phyloP scores from a whole-genome alignment of 352 stramenopile genomes.

The Phytophthora pisi region DNA sequence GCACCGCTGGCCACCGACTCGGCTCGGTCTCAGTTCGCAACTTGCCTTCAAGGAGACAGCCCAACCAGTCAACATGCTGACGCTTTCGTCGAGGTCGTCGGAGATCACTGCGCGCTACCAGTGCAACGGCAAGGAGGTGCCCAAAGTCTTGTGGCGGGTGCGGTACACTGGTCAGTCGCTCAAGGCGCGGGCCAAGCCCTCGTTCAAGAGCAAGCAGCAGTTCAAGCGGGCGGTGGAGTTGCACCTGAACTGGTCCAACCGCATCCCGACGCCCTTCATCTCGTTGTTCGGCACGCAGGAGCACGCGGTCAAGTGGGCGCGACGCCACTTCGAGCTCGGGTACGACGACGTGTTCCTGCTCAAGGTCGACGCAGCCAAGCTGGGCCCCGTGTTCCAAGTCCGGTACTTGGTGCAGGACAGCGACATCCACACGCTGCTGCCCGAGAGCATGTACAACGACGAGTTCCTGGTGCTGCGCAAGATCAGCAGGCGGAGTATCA shows the following conservation, averaged over 20 bases:
- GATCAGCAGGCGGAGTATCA: slow-evolving; percentile 20
- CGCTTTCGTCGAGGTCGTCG: slow-evolving; percentile 5
- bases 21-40: slow-evolving; percentile 22
- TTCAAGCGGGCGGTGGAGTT: slow-evolving; percentile 20
- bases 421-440: slow-evolving; percentile 11
- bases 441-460: slow-evolving; percentile 12
- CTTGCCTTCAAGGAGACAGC: slow-evolving; percentile 3
- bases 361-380: slow-evolving; percentile 21
- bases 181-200: slow-evolving; percentile 20
- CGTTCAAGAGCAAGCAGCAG: slow-evolving; percentile 27
- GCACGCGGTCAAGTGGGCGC: slow-evolving; percentile 19
- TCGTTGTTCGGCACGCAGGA: slow-evolving; percentile 17
- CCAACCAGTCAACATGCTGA: background rate
- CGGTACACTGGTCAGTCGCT: slow-evolving; percentile 27
- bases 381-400: slow-evolving; percentile 16
- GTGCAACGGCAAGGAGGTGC: slow-evolving; percentile 18
- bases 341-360: slow-evolving; percentile 29
- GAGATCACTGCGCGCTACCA: slow-evolving; percentile 18
- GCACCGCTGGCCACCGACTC: background rate
- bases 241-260: slow-evolving; percentile 27
- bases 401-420: slow-evolving; percentile 17
- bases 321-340: slow-evolving; percentile 16
- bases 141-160: slow-evolving; percentile 23
- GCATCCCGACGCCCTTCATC: slow-evolving; percentile 20
- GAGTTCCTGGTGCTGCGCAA: slow-evolving; percentile 26